phyloP scores from a whole-genome alignment of 345 rosid species.

The Hibiscus trionum region DNA sequence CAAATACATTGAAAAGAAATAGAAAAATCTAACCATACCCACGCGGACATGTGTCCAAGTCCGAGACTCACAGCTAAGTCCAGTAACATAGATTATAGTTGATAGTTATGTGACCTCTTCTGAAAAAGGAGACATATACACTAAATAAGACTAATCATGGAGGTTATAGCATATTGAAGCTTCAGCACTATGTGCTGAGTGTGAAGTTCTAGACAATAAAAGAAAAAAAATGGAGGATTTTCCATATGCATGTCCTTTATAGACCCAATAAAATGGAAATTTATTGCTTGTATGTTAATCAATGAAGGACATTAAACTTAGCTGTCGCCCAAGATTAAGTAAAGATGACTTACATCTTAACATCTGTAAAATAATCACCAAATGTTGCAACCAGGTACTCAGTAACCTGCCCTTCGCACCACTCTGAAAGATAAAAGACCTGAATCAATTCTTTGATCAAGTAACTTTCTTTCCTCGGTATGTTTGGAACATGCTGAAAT shows the following conservation, averaged over 20 bases:
- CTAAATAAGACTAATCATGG: not conserved
- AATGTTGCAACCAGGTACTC: conserved; percentile 91
- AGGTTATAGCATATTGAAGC: not conserved
- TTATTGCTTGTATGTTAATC: no score
- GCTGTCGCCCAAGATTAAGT: not conserved
- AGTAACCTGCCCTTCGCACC: conserved; percentile 94
- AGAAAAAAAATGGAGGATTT: no score
- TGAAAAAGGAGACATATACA: not conserved
- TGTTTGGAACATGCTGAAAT: not conserved
- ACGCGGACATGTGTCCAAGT: no score
- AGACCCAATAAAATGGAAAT: no score
- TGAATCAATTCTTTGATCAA: conserved; percentile 8
- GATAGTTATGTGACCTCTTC: not conserved
- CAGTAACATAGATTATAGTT: not conserved
- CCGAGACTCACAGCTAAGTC: no score
- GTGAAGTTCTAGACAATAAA: not conserved
- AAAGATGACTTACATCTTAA: conserved; percentile 67
- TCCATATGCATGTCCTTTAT: no score
- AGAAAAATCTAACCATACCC: no score
- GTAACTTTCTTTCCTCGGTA: not conserved
- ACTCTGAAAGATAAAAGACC: conserved; percentile 50
- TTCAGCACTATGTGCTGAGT: not conserved
- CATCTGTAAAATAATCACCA: conserved; percentile 93
- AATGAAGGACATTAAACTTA: not conserved
- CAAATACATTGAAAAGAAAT: no score